Percentiles rank a stretch among this genome's conserved stretches.
Evolutionary conservation across 2,329 filamentous ascomycete species (phyloP).

Genomic region (Fusarium foetens): DNA sequence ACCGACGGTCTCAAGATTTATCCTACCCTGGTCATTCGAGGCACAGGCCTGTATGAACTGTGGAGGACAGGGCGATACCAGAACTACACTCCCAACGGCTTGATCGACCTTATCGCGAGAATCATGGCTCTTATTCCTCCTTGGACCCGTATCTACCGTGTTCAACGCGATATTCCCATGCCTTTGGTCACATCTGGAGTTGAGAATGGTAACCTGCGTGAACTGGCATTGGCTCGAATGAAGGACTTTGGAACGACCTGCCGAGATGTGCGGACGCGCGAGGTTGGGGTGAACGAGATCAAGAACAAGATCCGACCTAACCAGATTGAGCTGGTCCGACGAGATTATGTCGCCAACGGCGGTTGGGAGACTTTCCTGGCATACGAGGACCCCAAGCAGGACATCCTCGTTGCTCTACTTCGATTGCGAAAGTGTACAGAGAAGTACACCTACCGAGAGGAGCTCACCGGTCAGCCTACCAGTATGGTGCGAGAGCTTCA

Average conservation of each 20-base stretch:
- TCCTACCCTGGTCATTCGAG: slow-evolving; percentile 94
- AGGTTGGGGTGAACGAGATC: slow-evolving; percentile 98
- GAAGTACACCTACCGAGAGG: slow-evolving; percentile 91
- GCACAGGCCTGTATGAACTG: slow-evolving; percentile 94
- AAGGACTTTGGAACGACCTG: slow-evolving; percentile 98
- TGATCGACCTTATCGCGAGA: slow-evolving; percentile 95
- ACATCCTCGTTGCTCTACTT: slow-evolving; percentile 92
- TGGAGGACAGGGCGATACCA: slow-evolving; percentile 98
- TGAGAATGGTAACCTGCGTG: slow-evolving; percentile 95
- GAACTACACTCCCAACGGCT: slow-evolving; percentile 97
- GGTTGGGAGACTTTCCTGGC: slow-evolving; percentile 99
- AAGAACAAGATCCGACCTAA: slow-evolving; percentile 98
- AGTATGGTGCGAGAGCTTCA: slow-evolving; percentile 94
- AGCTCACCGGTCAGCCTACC: slow-evolving; percentile 86
- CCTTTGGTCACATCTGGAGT: slow-evolving; percentile 98
- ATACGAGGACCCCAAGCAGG: slow-evolving; percentile 98
- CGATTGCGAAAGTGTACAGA: slow-evolving; percentile 89
- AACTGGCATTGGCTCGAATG: slow-evolving; percentile 95
- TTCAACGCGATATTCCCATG: slow-evolving; percentile 99
- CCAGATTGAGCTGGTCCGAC: slow-evolving; percentile 92
- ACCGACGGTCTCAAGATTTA: slow-evolving; percentile 99
- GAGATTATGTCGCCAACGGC: slow-evolving; percentile 94
- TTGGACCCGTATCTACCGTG: slow-evolving; percentile 98
- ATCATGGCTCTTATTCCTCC: slow-evolving; percentile 94
- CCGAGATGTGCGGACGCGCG: slow-evolving; percentile 93